Conservation (phyloP, 73 alveolate genomes). For the Vitrella brassicaformis region DNA sequence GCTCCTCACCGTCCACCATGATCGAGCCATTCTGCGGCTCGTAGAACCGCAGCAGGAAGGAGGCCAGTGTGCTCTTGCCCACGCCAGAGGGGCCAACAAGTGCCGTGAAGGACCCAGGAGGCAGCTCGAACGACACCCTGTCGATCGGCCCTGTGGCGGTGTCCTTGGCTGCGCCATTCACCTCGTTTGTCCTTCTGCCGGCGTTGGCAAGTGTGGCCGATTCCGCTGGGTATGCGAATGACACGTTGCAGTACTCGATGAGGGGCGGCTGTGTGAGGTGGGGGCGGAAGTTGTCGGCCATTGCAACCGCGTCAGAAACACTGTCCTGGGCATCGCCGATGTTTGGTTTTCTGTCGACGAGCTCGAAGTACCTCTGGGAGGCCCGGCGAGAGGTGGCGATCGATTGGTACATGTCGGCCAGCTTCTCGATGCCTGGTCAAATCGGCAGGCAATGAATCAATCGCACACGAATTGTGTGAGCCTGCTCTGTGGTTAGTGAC, state of each 20-base stretch:
- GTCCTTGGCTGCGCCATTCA: background rate
- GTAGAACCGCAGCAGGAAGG: conserved; percentile 34
- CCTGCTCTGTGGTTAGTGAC: too few species aligned
- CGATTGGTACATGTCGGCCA: too few species aligned
- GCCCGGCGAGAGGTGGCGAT: too few species aligned
- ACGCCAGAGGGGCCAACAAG: conserved; percentile 46
- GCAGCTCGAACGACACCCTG: background rate
- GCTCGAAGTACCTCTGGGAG: background rate
- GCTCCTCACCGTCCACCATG: background rate
- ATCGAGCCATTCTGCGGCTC: conserved; percentile 5
- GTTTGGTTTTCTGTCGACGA: background rate
- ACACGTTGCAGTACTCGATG: background rate
- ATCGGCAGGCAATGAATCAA: too few species aligned
- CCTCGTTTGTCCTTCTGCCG: background rate
- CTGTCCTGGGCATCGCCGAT: background rate
- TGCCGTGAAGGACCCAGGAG: conserved; percentile 1
- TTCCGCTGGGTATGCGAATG: background rate
- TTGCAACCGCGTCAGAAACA: background rate
- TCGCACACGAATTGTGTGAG: too few species aligned
- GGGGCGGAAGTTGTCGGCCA: too few species aligned
- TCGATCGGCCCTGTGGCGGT: background rate
- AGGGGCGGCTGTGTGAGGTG: too few species aligned
- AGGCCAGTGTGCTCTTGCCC: conserved; percentile 41
- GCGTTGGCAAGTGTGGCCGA: too few species aligned
- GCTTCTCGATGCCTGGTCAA: too few species aligned